Evolutionary conservation across 371 early-diverging fungal genomes (phyloP).

Genomic region (Thermomucor indicae-seudaticae): DNA sequence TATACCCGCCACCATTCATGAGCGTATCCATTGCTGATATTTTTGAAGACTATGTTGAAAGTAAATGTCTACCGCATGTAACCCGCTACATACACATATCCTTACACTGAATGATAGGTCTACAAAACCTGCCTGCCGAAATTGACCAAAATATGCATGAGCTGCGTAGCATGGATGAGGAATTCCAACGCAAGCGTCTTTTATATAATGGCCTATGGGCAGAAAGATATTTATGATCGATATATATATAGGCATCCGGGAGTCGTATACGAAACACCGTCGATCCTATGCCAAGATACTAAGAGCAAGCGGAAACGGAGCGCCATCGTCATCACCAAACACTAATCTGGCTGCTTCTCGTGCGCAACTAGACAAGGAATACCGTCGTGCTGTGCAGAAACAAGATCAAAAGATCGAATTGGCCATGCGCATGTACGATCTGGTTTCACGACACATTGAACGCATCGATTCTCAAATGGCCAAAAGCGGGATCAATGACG

Average conservation of each 20-base stretch:
- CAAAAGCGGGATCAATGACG: constrained; percentile 27
- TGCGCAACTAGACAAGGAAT: constrained; percentile 40
- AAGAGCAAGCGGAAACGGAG: constrained; percentile 6
- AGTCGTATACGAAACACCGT: constrained; percentile 25
- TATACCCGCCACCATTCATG: constrained; percentile 12
- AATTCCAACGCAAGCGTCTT: constrained; percentile 39
- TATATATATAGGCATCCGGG: constrained; percentile 14
- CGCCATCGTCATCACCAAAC: constrained; percentile 5
- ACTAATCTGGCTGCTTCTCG: constrained; percentile 20
- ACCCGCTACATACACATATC: neutral
- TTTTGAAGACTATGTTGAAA: constrained; percentile 52
- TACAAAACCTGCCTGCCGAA: constrained; percentile 46
- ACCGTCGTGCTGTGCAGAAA: constrained; percentile 36
- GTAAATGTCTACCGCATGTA: constrained; percentile 15
- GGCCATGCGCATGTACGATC: constrained; percentile 45
- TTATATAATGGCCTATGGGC: neutral
- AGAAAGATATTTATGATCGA: no score
- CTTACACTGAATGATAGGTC: constrained; percentile 18
- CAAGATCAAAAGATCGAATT: constrained; percentile 51
- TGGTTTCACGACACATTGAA: constrained; percentile 46
- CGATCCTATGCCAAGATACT: constrained; percentile 20
- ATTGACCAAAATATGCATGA: constrained; percentile 54
- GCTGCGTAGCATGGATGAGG: constrained; percentile 50
- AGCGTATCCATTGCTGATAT: constrained; percentile 43
- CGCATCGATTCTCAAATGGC: constrained; percentile 47